Evolutionary conservation across 345 rosid genomes (phyloP), one percentile per base, ranked within the genome.

Genomic region (Gossypium australe): DNA sequence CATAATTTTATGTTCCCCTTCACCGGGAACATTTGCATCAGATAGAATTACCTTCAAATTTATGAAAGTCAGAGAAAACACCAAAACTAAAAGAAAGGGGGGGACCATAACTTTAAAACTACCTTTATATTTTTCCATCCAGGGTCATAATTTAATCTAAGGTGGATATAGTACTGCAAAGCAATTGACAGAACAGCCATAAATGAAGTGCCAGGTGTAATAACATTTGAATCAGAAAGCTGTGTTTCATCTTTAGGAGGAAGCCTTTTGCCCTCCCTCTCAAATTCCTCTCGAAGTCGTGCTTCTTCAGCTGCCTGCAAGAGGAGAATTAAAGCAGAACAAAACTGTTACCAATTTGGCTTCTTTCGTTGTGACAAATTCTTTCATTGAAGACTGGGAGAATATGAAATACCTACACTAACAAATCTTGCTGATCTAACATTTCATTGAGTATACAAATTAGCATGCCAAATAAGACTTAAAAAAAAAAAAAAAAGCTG

Each of bases 21-120:
- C 98, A 64, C 99, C 98, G 57, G 99, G 99, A 85, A 92, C 97
- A 87, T 93, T 95, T 67, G 98, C 97, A 90, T 96, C 98, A 20
- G 98, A 96, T 57, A 93, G 94, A 51, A 96, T 88, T 75, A 96
- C 98, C 99, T 96, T 84, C 79, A 90, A 47, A 76, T 82, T 62
- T 61, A 65, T 14, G 71, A 78, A 70, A 53, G 73, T 49, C 78
- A 52, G 73, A 78, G 78, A 43, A 80, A 71, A 25, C 25, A n/a
- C 56, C 56, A 70, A 77, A 67, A 22, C 45, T 49, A 51, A 45
- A 20, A 25, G 1, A 49, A 57, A 57, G 59, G 60, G 56, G 2
- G 2, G 61, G 20, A 56, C 71, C 25, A 58, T 34, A 73, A 53
- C 43, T 49, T 53, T 12, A 10, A 60, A 43, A 56, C 63, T 85